These are phyloP conservation scores for Trichoderma gamsii DNA, from an alignment of 495 filamentous ascomycete genomes.

Conservation along the genomic window DNA sequence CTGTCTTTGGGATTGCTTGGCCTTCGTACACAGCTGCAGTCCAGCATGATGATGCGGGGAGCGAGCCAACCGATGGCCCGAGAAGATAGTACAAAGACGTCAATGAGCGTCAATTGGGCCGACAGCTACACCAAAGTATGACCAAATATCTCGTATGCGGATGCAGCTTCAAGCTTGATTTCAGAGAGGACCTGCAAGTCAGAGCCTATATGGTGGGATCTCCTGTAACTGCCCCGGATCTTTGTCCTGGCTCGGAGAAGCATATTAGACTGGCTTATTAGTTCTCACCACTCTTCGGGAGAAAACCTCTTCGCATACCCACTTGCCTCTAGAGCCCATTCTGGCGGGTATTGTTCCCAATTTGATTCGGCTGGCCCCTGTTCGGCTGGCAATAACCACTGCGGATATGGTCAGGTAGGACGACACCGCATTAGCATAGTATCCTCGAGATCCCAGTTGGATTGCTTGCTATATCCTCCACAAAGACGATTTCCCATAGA, in stretches of 20 bases:
- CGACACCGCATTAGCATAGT: too few species aligned
- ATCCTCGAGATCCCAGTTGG: too few species aligned
- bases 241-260: too few species aligned
- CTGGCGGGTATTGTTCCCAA: not conserved
- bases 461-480: too few species aligned
- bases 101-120: not conserved
- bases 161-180: not conserved
- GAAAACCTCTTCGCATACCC: not conserved
- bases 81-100: not conserved
- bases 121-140: not conserved
- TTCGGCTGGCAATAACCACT: not conserved
- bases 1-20: not conserved
- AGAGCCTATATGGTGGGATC: too few species aligned
- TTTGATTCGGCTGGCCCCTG: not conserved
- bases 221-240: too few species aligned
- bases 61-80: not conserved
- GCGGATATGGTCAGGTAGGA: not conserved
- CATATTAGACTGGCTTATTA: not conserved
- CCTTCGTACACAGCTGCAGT: not conserved
- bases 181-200: too few species aligned
- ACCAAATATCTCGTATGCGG: not conserved
- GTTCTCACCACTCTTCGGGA: not conserved
- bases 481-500: too few species aligned
- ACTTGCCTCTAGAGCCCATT: not conserved
- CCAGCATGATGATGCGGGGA: not conserved